phyloP scores from a whole-genome alignment of 2,329 filamentous ascomycete genomes.

The Diaporthe citriasiana region DNA sequence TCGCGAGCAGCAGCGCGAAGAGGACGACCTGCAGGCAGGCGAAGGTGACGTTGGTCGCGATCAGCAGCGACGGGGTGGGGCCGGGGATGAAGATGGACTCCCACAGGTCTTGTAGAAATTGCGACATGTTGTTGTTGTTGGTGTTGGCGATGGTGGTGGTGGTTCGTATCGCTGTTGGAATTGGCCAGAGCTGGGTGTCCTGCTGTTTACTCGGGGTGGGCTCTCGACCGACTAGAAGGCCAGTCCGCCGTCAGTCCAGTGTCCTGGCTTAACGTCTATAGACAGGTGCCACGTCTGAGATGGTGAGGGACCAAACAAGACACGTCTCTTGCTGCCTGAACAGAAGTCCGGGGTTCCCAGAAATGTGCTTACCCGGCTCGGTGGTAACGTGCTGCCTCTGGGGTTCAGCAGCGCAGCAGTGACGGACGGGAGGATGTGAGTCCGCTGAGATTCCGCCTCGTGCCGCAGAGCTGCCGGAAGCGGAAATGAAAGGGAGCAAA shows the following conservation, averaged over 20 bases:
- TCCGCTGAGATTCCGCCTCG: background rate
- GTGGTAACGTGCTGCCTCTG: background rate
- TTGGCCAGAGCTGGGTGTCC: background rate
- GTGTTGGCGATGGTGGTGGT: background rate
- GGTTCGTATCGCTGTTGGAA: constrained; percentile 7
- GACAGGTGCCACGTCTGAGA: constrained; percentile 1
- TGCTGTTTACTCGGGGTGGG: background rate
- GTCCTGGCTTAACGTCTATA: background rate
- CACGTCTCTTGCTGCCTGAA: constrained; percentile 21
- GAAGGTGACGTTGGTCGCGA: constrained; percentile 93
- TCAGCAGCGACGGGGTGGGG: constrained; percentile 86
- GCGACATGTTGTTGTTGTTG: constrained; percentile 60
- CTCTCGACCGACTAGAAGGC: background rate
- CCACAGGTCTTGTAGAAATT: constrained; percentile 84
- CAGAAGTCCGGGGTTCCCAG: background rate
- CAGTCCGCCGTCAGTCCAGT: constrained; percentile 1
- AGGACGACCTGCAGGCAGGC: constrained; percentile 86
- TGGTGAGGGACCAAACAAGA: background rate
- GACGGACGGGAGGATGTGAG: background rate
- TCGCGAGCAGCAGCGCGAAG: constrained; percentile 80
- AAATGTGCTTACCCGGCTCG: constrained; percentile 29
- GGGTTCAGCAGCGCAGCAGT: background rate
- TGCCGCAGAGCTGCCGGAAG: background rate
- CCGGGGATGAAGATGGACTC: constrained; percentile 94
- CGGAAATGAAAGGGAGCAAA: background rate